These are phyloP conservation scores for Ascochyta pisi DNA, from an alignment of 2,329 filamentous ascomycete species.

Conservation along the genomic window DNA sequence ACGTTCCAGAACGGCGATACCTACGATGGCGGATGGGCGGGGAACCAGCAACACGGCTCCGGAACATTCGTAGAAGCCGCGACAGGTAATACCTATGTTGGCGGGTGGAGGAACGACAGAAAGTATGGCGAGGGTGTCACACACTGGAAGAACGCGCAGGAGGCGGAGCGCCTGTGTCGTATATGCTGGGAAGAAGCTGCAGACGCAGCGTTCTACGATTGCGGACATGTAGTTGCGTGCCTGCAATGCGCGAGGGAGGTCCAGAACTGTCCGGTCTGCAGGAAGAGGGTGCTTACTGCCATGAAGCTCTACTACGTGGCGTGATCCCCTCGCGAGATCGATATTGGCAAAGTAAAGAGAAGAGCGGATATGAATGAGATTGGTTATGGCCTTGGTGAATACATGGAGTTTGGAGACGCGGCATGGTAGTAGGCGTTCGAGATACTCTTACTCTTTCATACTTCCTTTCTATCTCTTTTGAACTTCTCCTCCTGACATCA, in stretches of 20 bases:
- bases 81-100: conserved; percentile 67
- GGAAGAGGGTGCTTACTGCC: conserved; percentile 62
- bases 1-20: conserved; percentile 71
- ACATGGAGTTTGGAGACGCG: neutral
- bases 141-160: conserved; percentile 67
- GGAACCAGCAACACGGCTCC: conserved; percentile 69
- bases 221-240: conserved; percentile 69
- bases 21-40: conserved; percentile 63
- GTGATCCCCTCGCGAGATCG: conserved; percentile 10
- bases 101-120: conserved; percentile 67
- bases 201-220: conserved; percentile 67
- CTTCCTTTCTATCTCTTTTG: neutral
- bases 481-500: neutral
- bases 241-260: conserved; percentile 65
- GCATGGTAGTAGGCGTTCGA: conserved; percentile 3
- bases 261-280: conserved; percentile 67
- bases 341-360: no score
- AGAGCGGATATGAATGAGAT: neutral
- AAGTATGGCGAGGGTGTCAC: conserved; percentile 68
- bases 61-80: conserved; percentile 63
- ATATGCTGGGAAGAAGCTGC: conserved; percentile 69
- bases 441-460: neutral
- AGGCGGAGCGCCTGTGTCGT: conserved; percentile 64
- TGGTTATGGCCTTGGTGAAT: neutral
- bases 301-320: conserved; percentile 62